Evolutionary conservation across 2,329 filamentous ascomycete genomes (phyloP), one percentile per base, ranked within the genome.

Genomic region (Zarea fungicola): DNA sequence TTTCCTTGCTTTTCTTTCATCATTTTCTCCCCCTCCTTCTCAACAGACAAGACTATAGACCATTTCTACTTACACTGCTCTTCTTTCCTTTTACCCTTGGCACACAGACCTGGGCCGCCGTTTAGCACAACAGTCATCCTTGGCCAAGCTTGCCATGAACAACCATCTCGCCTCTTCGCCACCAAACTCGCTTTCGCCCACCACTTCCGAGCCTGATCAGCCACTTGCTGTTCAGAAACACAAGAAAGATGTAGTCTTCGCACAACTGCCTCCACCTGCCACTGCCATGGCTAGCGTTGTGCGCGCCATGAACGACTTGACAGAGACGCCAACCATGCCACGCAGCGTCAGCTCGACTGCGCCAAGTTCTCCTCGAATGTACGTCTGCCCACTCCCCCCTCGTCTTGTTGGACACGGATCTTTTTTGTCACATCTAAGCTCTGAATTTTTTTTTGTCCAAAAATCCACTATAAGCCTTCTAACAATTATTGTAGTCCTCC

Each of bases 321-420:
- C 71, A 45, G 76, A 77, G 46, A 77, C 78, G 56, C 78, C 78
- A 37, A 74, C 77, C 18, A 75, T 78, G 56, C 71, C 76, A 48
- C 73, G 75, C 53, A 82, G 78, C 60, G 71, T 78, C 50, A 73
- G 73, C 14, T 82, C 79, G 6, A 82, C 79, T 32, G 78, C 78
- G 13, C 77, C 78, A 32, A 75, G 67, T 28, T 82, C 79, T 22
- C 79, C 79, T 40, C 72, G 78, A 62, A 75, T 81, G 77, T 81
- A 63, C 71, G 78, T 66, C 45, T 46, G 44, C 26, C 34, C 13
- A 3, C 50, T 48, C n/a, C 26, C n/a, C 14, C n/a, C 21, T 41
- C 16, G 42, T 16, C 4, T 14, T 28, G 13, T 46, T 5, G 18
- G 8, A 23, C 34, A 5, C n/a, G 28, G 13, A 11, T 35, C 11